Conservation (phyloP, 257 asterid species). For the Jasminum sambac region DNA sequence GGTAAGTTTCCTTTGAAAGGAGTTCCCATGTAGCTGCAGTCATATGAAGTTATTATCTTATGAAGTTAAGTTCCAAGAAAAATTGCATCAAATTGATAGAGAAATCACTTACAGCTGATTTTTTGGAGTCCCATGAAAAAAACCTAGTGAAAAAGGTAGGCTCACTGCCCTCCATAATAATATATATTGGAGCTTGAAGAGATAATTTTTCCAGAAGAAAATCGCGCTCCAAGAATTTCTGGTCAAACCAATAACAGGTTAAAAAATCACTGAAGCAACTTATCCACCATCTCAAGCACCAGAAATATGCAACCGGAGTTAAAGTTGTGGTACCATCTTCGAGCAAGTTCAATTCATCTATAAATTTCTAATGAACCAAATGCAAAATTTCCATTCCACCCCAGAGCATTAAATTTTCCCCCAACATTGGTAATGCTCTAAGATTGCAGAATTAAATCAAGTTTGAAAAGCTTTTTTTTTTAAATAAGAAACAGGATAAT, state of each 20-base stretch:
- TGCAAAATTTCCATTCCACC: not conserved
- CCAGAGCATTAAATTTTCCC: no score
- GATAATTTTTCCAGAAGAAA: conserved; percentile 85
- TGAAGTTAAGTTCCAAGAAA: conserved; percentile 12
- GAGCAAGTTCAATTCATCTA: not conserved
- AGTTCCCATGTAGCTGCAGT: conserved; percentile 85
- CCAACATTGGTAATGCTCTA: no score
- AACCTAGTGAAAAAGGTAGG: conserved; percentile 90
- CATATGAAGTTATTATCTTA: conserved; percentile 26
- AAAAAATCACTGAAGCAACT: not conserved
- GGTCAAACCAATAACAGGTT: conserved; percentile 29
- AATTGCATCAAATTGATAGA: conserved; percentile 8
- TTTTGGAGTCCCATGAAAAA: conserved; percentile 86
- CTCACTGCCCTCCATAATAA: conserved; percentile 88
- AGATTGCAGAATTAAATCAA: not conserved
- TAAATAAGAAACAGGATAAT: no score
- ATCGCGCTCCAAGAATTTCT: conserved; percentile 89
- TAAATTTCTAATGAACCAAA: not conserved
- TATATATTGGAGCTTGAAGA: conserved; percentile 67
- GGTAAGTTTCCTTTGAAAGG: conserved; percentile 87
- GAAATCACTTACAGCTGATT: conserved; percentile 67
- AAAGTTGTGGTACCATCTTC: not conserved
- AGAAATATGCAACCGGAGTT: not conserved
- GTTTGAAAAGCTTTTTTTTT: no score
- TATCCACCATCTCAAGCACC: conserved; percentile 8